Percentiles rank a stretch among this genome's conserved stretches.
Evolutionary conservation across 2,329 filamentous ascomycete species (phyloP).

Genomic region (Arthroderma uncinatum): DNA sequence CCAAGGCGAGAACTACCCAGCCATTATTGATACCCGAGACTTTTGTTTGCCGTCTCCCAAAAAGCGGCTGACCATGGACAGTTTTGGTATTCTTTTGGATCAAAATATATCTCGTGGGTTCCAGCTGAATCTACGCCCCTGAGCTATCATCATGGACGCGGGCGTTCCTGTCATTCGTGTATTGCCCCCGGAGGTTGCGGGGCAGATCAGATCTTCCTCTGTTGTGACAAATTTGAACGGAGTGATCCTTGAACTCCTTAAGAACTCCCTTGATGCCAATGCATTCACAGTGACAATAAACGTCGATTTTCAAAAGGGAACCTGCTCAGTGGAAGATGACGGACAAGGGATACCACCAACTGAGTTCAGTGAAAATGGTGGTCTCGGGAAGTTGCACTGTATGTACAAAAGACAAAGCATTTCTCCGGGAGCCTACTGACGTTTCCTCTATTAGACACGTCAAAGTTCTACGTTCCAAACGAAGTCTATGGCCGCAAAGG

Average conservation of each 20-base stretch:
- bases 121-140: background rate
- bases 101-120: background rate
- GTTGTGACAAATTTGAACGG: conserved; percentile 62
- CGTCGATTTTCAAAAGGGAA: conserved; percentile 64
- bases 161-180: conserved; percentile 29
- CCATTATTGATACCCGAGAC: background rate
- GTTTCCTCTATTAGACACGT: conserved; percentile 52
- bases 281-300: conserved; percentile 58
- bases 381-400: conserved; percentile 65
- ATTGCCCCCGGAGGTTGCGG: conserved; percentile 58
- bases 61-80: background rate
- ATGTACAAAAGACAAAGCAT: conserved; percentile 23
- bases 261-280: conserved; percentile 74
- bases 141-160: background rate
- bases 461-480: conserved; percentile 47
- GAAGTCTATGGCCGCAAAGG: conserved; percentile 57
- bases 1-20: background rate
- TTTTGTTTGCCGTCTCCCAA: background rate
- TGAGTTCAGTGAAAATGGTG: conserved; percentile 62
- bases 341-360: conserved; percentile 61
- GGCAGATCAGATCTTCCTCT: conserved; percentile 78
- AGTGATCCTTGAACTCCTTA: conserved; percentile 60
- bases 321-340: conserved; percentile 73
- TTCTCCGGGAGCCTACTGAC: background rate
- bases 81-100: background rate